Conservation (phyloP, 352 stramenopile species). For the Globisporangium middletonii region DNA sequence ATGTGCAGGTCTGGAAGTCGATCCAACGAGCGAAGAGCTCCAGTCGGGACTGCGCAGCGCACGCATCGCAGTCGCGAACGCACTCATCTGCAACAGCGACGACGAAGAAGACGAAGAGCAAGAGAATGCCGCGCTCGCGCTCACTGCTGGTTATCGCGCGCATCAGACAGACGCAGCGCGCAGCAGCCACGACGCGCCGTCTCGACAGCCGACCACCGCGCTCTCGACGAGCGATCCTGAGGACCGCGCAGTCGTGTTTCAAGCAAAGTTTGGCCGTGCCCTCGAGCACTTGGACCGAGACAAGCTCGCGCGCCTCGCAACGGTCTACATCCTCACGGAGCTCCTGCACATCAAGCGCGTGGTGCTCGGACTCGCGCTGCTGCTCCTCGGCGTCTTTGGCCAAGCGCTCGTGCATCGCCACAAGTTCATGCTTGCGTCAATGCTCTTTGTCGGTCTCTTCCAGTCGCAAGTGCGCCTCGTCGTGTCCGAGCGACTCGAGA, state of each 20-base stretch:
- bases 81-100: slow-evolving; percentile 28
- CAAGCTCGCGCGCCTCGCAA: slow-evolving; percentile 43
- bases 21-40: slow-evolving; percentile 35
- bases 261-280: slow-evolving; percentile 47
- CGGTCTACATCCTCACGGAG: slow-evolving; percentile 49
- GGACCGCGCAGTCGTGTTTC: slow-evolving; percentile 31
- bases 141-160: too few species aligned
- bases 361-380: slow-evolving; percentile 30
- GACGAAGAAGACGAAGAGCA: slow-evolving; percentile 12
- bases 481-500: slow-evolving; percentile 22
- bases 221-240: neutral
- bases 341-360: slow-evolving; percentile 46
- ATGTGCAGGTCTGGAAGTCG: slow-evolving; percentile 31
- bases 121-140: neutral
- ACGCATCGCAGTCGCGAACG: slow-evolving; percentile 46
- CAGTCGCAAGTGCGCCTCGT: slow-evolving; percentile 46
- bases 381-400: slow-evolving; percentile 44
- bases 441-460: slow-evolving; percentile 58
- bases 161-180: neutral
- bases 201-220: neutral
- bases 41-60: slow-evolving; percentile 35
- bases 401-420: slow-evolving; percentile 59
- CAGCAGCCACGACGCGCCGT: neutral
- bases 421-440: slow-evolving; percentile 70
- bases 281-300: slow-evolving; percentile 47